Evolutionary conservation across 305 asterid species (phyloP).

Genomic region (Ajuga reptans): DNA sequence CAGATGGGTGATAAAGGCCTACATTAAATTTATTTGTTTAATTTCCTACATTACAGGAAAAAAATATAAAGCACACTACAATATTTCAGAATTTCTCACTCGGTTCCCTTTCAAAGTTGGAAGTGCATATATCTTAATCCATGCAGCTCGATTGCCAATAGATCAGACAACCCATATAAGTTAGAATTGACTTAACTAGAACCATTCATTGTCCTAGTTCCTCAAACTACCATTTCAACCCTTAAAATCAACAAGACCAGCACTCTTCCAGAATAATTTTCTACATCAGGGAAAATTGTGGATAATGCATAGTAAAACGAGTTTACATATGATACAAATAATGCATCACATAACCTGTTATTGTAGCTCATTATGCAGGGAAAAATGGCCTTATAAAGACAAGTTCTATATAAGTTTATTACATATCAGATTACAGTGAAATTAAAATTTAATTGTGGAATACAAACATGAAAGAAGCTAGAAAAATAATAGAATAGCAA

Average conservation of each 20-base stretch:
- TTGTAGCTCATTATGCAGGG: background rate
- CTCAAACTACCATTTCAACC: background rate
- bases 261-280: conserved; percentile 6
- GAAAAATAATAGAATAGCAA: conserved; percentile 18
- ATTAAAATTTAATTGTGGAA: background rate
- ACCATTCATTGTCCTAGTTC: background rate
- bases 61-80: background rate
- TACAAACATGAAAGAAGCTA: conserved; percentile 2
- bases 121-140: background rate
- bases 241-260: background rate
- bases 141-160: conserved; percentile 4
- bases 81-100: background rate
- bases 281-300: background rate
- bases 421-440: conserved; percentile 3
- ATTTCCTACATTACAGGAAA: background rate
- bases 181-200: conserved; percentile 1
- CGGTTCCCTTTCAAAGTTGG: background rate
- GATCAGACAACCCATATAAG: background rate
- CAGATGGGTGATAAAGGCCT: background rate
- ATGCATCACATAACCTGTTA: background rate
- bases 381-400: background rate
- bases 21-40: background rate
- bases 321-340: background rate
- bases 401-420: background rate
- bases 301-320: background rate